Base-by-base conservation (phyloP, 805 yeast genomes). In the Vanderwaltozyma yarrowii region DNA sequence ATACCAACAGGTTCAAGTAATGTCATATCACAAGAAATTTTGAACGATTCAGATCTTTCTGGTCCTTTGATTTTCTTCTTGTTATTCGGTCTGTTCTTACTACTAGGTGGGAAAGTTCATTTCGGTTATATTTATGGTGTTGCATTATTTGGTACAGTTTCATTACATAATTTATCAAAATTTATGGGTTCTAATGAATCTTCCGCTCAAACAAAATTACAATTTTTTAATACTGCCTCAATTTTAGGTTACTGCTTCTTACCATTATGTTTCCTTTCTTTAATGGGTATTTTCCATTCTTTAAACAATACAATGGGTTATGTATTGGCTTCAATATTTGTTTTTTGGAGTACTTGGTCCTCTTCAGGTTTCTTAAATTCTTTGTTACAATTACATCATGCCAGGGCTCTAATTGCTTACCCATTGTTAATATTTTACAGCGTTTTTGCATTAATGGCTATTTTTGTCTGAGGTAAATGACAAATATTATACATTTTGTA, bases 61-160 rank as follows among this genome's bases (percentile, higher is more conserved):
- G 98, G 98, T 1, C 98, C 98, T 1, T 69, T 92, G 24, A 64
- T 92, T 30, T 92, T 89, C 60, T 89, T 89, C 52, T 65, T 92
- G 37, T 61, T 86, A 40, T 89, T 89, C 56, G 98, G 96, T 16
- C 72, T 87, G 0, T 76, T 81, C 43, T 65, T 92, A 38, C 65
- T 89, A 36, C 67, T 88, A 32, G 79, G 95, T 1, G 97, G 98
- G 5, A 92, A 89, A 59, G 83, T 89, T 13, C 97, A 92, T 59
- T 92, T 92, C 57, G 97, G 97, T 2, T 92, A 92, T 60, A 83
- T 92, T 35, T 92, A 92, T 54, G 97, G 98, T 29, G 94, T 92
- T 30, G 97, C 96, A 0, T 63, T 92, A 31, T 78, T 89, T 49
- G 98, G 98, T 14, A 81, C 94, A 2, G 56, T 85, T 13, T 77